Base-by-base conservation (phyloP, 495 filamentous ascomycete genomes). In the Aspergillus egyptiacus region DNA sequence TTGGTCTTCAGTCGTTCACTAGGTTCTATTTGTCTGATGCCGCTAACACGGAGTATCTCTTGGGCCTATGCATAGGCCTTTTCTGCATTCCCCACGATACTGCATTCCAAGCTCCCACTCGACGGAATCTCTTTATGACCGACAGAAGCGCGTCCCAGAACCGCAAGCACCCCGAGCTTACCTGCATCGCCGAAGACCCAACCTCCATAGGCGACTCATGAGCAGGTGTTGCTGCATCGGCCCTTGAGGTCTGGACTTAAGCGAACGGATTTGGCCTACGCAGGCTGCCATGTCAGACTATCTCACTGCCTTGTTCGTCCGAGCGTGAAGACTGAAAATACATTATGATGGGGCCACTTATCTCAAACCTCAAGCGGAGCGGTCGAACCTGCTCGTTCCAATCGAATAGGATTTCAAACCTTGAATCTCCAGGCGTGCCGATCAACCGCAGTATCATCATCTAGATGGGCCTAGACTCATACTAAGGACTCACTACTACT, bases 401-500 rank as follows among this genome's bases (percentile, higher is more conserved):
- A 13, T 28, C 2, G 5, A 13, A 5, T 15, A 20, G 15, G 22
- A 13, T 13, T 24, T n/a, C 23, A 13, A 47, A 33, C n/a, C 22
- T 5, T 23, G 38, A 27, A 27, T 8, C 24, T 4, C 18, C 22
- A 8, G 11, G 24, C 13, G 10, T 35, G 35, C 30, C 35, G 34
- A 47, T 52, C 43, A 27, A 41, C 7, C 6, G 33, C 39, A 43
- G 13, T 10, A 27, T 32, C 31, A 34, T 35, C 13, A 19, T 9
- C 30, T 40, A 19, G 15, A 23, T 24, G 31, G 41, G 50, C 23
- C 50, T 41, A 53, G 50, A 53, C 19, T 33, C 19, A 13, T 37
- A 20, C 10, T n/a, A 30, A 17, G 22, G 13, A 13, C 24, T 43
- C 15, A 9, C 13, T n/a, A 13, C 14, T 11, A 6, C n/a, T 32